A percentile compares a stretch with the other conserved stretches of the same genome.
Evolutionary conservation across 805 yeast species (phyloP).

Genomic region (Citeromyces nyonsensis): DNA sequence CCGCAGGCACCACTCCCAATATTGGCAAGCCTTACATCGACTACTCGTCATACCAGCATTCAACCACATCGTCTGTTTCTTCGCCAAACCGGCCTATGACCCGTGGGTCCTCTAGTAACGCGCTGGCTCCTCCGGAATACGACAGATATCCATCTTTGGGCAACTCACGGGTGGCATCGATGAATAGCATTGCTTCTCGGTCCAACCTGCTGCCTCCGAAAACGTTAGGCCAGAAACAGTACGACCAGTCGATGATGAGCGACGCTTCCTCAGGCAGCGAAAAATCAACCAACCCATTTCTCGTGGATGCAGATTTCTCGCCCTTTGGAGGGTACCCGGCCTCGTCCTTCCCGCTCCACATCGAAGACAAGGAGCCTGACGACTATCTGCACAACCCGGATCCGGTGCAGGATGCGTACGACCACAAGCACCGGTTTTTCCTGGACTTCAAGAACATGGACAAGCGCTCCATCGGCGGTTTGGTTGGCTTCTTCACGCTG

Average conservation of each 20-base stretch:
- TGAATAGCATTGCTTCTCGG: constrained; percentile 23
- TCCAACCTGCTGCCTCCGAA: constrained; percentile 7
- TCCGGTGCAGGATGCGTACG: constrained; percentile 80
- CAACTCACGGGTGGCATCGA: constrained; percentile 40
- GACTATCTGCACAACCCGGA: constrained; percentile 95
- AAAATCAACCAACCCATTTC: constrained; percentile 18
- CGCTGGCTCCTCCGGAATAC: constrained; percentile 33
- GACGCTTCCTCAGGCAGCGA: constrained; percentile 2
- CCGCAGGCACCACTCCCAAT: constrained; percentile 9
- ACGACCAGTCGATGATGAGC: constrained; percentile 5
- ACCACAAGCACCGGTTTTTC: constrained; percentile 54
- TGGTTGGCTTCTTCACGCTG: constrained; percentile 42
- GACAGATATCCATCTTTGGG: constrained; percentile 47
- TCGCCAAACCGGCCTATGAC: constrained; percentile 8
- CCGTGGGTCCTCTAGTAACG: constrained; percentile 8
- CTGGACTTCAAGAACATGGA: constrained; percentile 56
- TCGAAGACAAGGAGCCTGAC: constrained; percentile 91
- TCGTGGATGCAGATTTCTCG: constrained; percentile 49
- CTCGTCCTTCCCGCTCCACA: constrained; percentile 72
- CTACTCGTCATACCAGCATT: constrained; percentile 16
- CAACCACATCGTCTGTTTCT: constrained; percentile 5
- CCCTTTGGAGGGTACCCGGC: constrained; percentile 98
- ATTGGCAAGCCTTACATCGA: constrained; percentile 20
- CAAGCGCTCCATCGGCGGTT: constrained; percentile 41
- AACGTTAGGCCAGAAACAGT: not conserved